These are phyloP conservation scores for Arachis monticola DNA, from an alignment of 331 rosid species.

Conservation along the genomic window DNA sequence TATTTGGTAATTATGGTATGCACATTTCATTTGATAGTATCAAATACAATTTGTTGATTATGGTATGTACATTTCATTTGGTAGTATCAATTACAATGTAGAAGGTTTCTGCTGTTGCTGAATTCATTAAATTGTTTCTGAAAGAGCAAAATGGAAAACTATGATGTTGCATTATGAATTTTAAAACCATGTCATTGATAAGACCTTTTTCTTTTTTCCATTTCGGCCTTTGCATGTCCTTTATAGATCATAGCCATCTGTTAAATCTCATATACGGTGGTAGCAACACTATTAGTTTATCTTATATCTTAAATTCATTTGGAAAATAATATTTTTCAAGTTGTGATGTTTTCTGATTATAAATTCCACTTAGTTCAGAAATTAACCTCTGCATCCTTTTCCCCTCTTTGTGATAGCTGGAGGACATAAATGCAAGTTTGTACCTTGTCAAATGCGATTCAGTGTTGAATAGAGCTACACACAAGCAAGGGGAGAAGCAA, in stretches of 20 bases:
- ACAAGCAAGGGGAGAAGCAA: constrained; percentile 90
- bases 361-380: constrained; percentile 30
- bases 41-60: constrained; percentile 15
- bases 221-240: constrained; percentile 12
- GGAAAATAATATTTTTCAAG: constrained; percentile 22
- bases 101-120: constrained; percentile 2
- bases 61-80: constrained; percentile 14
- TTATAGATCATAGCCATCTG: constrained; percentile 15
- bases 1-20: constrained; percentile 19
- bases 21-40: background rate
- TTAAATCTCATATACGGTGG: constrained; percentile 6
- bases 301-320: constrained; percentile 2
- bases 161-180: constrained; percentile 12
- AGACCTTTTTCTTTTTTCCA: constrained; percentile 21
- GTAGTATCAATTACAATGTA: constrained; percentile 9
- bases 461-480: constrained; percentile 85
- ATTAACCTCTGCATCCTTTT: constrained; percentile 34
- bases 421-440: constrained; percentile 98
- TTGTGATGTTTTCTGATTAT: constrained; percentile 16
- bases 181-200: constrained; percentile 14
- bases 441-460: constrained; percentile 98
- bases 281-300: background rate
- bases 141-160: background rate
- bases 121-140: too few species aligned
- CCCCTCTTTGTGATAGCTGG: constrained; percentile 62